A percentile compares a stretch with the other conserved stretches of the same genome.
These are phyloP conservation scores for Xerocomellus intermedius DNA, from an alignment of 768 basidiomycete genomes.

Conservation along the genomic window DNA sequence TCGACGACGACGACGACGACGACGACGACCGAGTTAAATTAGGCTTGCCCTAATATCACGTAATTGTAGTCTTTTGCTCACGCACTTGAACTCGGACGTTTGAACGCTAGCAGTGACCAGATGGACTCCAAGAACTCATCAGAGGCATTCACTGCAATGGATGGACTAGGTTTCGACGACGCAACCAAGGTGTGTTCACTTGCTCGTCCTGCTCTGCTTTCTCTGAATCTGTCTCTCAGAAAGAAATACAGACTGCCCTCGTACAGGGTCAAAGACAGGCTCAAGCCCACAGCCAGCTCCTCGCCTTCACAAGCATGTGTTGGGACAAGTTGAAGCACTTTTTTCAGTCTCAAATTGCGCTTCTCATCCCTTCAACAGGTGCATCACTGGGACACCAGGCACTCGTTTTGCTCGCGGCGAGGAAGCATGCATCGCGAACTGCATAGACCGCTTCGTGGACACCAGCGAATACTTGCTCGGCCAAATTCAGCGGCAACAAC, in stretches of 20 bases:
- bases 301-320: constrained; percentile 78
- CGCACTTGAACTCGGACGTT: constrained; percentile 5
- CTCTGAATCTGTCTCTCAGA: constrained; percentile 50
- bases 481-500: constrained; percentile 51
- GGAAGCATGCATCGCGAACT: constrained; percentile 80
- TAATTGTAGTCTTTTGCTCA: constrained; percentile 28
- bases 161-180: constrained; percentile 56
- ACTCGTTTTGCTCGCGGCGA: constrained; percentile 78
- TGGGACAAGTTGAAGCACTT: constrained; percentile 80
- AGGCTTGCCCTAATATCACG: constrained; percentile 18
- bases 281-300: constrained; percentile 71
- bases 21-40: neutral
- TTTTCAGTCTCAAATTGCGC: neutral
- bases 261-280: constrained; percentile 81
- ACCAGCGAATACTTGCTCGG: constrained; percentile 79
- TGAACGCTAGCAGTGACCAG: neutral
- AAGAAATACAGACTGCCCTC: constrained; percentile 77
- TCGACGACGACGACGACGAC: constrained; percentile 10
- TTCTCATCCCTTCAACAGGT: constrained; percentile 46
- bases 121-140: constrained; percentile 28
- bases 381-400: constrained; percentile 75
- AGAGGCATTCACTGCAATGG: constrained; percentile 38
- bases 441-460: constrained; percentile 91
- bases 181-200: constrained; percentile 57
- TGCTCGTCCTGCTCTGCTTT: constrained; percentile 3